Conservation (phyloP, 2,329 filamentous ascomycete species). For the Furcasterigmium furcatum region DNA sequence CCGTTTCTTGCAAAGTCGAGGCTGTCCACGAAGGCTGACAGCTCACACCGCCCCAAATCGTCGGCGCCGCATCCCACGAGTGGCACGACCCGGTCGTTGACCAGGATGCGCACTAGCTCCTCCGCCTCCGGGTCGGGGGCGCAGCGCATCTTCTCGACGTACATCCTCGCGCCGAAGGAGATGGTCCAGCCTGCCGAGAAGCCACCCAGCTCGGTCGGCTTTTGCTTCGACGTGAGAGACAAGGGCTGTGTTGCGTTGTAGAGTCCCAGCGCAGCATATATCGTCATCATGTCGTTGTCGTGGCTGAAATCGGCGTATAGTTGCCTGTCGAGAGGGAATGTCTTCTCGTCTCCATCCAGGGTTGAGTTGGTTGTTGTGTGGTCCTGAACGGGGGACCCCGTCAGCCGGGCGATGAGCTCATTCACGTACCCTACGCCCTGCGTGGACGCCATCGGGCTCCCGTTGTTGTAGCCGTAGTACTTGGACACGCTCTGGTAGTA, state of each 20-base stretch:
- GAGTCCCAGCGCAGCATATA: constrained; percentile 74
- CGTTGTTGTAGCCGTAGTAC: constrained; percentile 77
- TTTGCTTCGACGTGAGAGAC: constrained; percentile 18
- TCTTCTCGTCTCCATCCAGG: constrained; percentile 61
- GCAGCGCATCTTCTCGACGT: constrained; percentile 85
- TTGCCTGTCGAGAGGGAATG: constrained; percentile 67
- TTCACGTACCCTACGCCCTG: constrained; percentile 87
- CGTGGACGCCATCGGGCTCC: constrained; percentile 75
- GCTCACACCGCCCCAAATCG: constrained; percentile 63
- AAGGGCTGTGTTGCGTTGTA: constrained; percentile 57
- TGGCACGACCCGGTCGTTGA: constrained; percentile 81
- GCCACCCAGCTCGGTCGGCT: constrained; percentile 53
- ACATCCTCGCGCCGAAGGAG: constrained; percentile 77
- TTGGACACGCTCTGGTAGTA: constrained; percentile 80
- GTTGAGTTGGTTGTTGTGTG: constrained; percentile 75
- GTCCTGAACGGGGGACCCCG: constrained; percentile 64
- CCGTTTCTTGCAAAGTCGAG: constrained; percentile 69
- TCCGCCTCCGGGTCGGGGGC: constrained; percentile 39
- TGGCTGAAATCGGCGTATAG: constrained; percentile 91
- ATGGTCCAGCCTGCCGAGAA: constrained; percentile 78
- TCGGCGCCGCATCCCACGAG: constrained; percentile 70
- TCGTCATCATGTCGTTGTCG: constrained; percentile 79
- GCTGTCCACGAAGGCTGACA: constrained; percentile 70
- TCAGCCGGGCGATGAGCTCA: constrained; percentile 81
- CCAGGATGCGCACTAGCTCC: constrained; percentile 73